phyloP scores from a whole-genome alignment of 257 asterid genomes.

The Gentiana macrophylla region DNA sequence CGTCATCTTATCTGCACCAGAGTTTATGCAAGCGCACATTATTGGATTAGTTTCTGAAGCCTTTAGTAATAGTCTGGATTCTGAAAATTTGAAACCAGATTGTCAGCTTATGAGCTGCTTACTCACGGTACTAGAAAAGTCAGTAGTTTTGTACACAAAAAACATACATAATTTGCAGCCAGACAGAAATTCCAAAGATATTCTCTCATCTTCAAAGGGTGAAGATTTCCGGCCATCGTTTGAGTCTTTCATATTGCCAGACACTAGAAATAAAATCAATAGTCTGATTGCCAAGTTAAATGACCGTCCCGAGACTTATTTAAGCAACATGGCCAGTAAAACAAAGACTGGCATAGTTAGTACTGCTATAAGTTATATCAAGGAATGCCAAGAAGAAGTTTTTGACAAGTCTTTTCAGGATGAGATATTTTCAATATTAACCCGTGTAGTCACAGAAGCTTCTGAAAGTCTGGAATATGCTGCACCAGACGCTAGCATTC shows the following conservation, averaged over 20 bases:
- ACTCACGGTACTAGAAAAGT: conserved; percentile 57
- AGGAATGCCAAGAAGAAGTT: conserved; percentile 37
- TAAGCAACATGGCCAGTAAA: conserved; percentile 21
- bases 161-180: conserved; percentile 34
- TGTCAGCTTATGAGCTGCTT: conserved; percentile 32
- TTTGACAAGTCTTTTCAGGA: conserved; percentile 38
- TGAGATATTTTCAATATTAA: conserved; percentile 40
- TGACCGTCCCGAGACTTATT: conserved; percentile 17
- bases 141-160: conserved; percentile 45
- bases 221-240: conserved; percentile 29
- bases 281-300: conserved; percentile 29
- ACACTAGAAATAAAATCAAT: conserved; percentile 33
- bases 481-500: conserved; percentile 21
- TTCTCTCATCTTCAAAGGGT: conserved; percentile 15
- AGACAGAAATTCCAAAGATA: conserved; percentile 16
- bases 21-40: conserved; percentile 55
- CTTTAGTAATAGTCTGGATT: conserved; percentile 14
- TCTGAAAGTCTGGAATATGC: conserved; percentile 34
- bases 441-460: conserved; percentile 47
- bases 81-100: conserved; percentile 29
- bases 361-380: conserved; percentile 47
- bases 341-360: conserved; percentile 56
- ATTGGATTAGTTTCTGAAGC: conserved; percentile 57
- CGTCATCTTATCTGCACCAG: conserved; percentile 47
- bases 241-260: conserved; percentile 37